Conservation (phyloP, 768 basidiomycete species). For the Tricholoma matsutake region DNA sequence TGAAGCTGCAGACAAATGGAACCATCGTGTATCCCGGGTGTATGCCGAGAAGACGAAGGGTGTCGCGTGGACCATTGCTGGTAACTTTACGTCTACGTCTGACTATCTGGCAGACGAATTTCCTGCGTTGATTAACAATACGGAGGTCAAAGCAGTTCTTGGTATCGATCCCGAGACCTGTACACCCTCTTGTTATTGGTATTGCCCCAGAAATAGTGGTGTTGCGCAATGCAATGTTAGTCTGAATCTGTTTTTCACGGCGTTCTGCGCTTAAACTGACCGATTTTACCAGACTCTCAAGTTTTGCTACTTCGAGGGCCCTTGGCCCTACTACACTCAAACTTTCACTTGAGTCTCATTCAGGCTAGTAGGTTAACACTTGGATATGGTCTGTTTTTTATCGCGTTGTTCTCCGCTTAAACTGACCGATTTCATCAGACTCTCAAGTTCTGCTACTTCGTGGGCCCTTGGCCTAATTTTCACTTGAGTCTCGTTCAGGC, state of each 20-base stretch:
- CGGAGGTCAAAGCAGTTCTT: background rate
- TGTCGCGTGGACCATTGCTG: background rate
- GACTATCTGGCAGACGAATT: background rate
- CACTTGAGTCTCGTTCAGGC: background rate
- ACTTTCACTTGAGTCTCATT: background rate
- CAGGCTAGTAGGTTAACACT: background rate
- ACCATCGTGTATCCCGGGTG: background rate
- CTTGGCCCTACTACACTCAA: background rate
- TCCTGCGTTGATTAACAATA: background rate
- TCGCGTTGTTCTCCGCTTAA: background rate
- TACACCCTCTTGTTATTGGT: slow-evolving; percentile 1
- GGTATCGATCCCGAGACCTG: background rate
- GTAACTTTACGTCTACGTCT: slow-evolving; percentile 1
- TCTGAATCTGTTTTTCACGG: background rate
- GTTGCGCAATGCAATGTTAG: background rate
- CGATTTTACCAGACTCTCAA: background rate
- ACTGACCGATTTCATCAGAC: background rate
- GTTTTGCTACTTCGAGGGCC: background rate
- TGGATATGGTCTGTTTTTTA: background rate
- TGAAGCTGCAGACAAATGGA: background rate
- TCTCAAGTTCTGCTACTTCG: background rate
- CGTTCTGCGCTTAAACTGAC: background rate
- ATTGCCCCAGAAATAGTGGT: background rate
- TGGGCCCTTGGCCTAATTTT: slow-evolving; percentile 1
- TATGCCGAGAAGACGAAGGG: background rate